Evolutionary conservation across 2,329 filamentous ascomycete species (phyloP), one percentile per base, ranked within the genome.

Genomic region (Lojkania enalia): DNA sequence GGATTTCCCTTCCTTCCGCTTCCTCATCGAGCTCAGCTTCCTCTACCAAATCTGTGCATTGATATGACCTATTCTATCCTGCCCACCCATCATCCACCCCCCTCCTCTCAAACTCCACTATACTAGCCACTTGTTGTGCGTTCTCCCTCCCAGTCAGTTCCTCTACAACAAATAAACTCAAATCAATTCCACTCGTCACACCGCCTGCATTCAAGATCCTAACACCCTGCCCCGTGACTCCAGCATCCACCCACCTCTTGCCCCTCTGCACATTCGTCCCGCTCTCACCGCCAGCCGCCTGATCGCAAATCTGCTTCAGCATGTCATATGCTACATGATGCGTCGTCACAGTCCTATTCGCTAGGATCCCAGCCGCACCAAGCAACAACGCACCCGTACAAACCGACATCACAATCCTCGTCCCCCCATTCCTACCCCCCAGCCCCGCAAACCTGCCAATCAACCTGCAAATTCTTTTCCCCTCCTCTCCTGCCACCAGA

Each of bases 301-400:
- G 35, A 41, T 69, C 62, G 1, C 63, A 58, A 16, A 60, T 36
- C 36, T 51, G n/a, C 41, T 64, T 58, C 20, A 66, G 38, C 40
- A 44, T 30, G 0, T 64, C 59, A 2, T 61, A 59, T 6, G 40
- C 48, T n/a, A 61, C 23, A 40, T 73, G 71, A 54, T 74, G 72
- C 15, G 71, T 74, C 1, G 72, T 73, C 1, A 61, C 61, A 4
- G 57, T 66, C 36, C 67, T 57, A 9, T 62, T 64, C 2, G 55
- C 54, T 11, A 74, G 39, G 3, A 72, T 48, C 1, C 70, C 69
- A 2, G 70, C 57, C 2, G 67, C 68, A 13, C 65, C 72, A 1
- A 74, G 51, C 0, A 74, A 40, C 2, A 72, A 46, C 0, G 67
- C 55, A 1, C 72, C 71, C 1, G 70, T 71, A 51, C 72, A 74